Percentiles rank a stretch among this genome's conserved stretches.
These are phyloP conservation scores for Penicillium desertorum DNA, from an alignment of 495 filamentous ascomycete species.

Conservation along the genomic window DNA sequence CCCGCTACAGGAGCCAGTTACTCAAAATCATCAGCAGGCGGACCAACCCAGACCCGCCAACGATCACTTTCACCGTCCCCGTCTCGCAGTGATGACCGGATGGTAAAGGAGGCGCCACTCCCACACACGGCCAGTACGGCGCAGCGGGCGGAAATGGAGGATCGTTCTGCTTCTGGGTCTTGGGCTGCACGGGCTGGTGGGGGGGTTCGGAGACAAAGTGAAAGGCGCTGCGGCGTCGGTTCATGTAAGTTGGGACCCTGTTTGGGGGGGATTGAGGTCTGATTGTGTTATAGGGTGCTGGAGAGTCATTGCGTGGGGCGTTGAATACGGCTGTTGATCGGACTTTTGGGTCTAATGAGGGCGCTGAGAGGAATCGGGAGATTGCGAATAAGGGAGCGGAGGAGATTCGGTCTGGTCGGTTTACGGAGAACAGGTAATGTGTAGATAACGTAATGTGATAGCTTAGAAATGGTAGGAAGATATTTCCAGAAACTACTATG, in stretches of 20 bases:
- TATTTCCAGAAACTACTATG: too few relatives aligned
- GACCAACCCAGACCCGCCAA: conserved; percentile 12
- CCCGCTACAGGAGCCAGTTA: conserved; percentile 34
- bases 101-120: conserved; percentile 16
- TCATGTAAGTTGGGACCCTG: conserved; percentile 34
- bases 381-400: conserved; percentile 40
- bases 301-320: conserved; percentile 47
- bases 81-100: conserved; percentile 13
- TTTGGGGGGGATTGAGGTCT: not conserved
- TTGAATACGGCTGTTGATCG: conserved; percentile 41
- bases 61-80: conserved; percentile 10
- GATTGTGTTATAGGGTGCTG: conserved; percentile 32
- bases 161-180: conserved; percentile 9
- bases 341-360: conserved; percentile 40
- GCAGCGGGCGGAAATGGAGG: conserved; percentile 16
- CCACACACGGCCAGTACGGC: conserved; percentile 20
- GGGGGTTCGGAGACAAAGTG: conserved; percentile 17
- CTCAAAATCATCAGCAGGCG: conserved; percentile 7
- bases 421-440: not conserved
- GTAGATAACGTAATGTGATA: too few relatives aligned
- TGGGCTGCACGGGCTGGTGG: conserved; percentile 5
- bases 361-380: conserved; percentile 36
- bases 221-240: conserved; percentile 32
- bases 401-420: conserved; percentile 30
- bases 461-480: too few relatives aligned